Evolutionary conservation across 352 stramenopile species (phyloP).

Genomic region (Pythium folliculosum): DNA sequence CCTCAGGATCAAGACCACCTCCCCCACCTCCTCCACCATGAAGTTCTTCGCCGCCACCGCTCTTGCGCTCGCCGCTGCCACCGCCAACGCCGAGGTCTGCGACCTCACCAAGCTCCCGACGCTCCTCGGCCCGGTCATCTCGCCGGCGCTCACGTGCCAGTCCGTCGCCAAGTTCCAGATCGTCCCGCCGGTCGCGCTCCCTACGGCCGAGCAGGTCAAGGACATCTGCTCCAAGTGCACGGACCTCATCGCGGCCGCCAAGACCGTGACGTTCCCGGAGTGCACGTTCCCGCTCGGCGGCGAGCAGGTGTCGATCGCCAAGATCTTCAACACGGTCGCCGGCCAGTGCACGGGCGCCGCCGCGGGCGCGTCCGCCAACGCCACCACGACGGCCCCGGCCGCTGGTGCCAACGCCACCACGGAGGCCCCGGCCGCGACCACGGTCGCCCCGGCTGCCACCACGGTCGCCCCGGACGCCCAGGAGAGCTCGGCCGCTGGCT

Average conservation of each 20-base stretch:
- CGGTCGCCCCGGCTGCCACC: not conserved
- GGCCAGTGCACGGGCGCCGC: constrained; percentile 10
- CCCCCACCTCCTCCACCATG: constrained; percentile 15
- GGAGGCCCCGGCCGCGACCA: not conserved
- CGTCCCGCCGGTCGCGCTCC: constrained; percentile 2
- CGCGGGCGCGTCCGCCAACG: not conserved
- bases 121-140: constrained; percentile 11
- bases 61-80: constrained; percentile 11
- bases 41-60: constrained; percentile 22
- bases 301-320: not conserved
- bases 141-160: constrained; percentile 17
- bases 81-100: constrained; percentile 15
- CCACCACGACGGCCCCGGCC: not conserved
- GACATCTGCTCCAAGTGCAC: constrained; percentile 23
- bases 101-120: constrained; percentile 13
- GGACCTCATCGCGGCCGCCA: constrained; percentile 12
- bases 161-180: constrained; percentile 14
- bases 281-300: constrained; percentile 16
- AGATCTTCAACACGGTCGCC: constrained; percentile 16
- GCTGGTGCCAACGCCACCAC: constrained; percentile 4
- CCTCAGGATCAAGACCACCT: constrained; percentile 1
- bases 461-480: constrained; percentile 2
- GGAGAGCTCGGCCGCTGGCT: not conserved
- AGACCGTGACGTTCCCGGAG: constrained; percentile 12
- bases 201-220: constrained; percentile 13